Evolutionary conservation across 768 basidiomycete genomes (phyloP), one percentile per base, ranked within the genome.

Genomic region (Holtermannia corniformis): DNA sequence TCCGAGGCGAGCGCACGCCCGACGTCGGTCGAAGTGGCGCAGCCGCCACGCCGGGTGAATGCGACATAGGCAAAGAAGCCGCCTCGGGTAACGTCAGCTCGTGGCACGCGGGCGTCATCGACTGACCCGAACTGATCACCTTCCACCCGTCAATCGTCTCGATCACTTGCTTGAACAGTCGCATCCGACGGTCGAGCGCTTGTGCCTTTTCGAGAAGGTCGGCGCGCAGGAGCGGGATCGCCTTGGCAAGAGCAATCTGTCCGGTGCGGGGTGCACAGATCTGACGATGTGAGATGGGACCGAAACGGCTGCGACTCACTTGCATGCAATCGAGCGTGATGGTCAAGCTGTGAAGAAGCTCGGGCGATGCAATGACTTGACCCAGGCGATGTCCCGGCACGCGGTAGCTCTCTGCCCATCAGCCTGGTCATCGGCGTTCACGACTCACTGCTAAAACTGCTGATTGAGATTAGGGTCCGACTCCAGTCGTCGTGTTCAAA

Each of bases 341-440:
- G 21, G 74, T 77, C 46, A 81, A 65, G 16, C 79, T 71, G 3
- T 77, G 60, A 5, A 84, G 72, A 46, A 89, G 68, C 0, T 64
- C 55, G 0, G 82, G 80, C 0, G 82, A 80, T 0, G 83, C 82
- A 19, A 81, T 78, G 52, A 89, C 77, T 3, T 79, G 78, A 1
- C 88, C 88, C 3, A 90, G 78, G 11, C 87, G 80, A 68, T 88
- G 83, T 0, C 87, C 87, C 0, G 88, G 87, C n/a, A 72, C 66
- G 14, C 61, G 27, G 43, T 69, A 71, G 26, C 65, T 61, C 56
- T 71, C 63, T 70, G 46, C 13, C 3, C 5, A 10, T 20, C 14
- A 41, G 52, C 42, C 50, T 26, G 25, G 47, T 7, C 21, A 24
- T 27, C 23, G 10, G 37, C 19, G 2, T 23, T 11, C 12, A 14